A percentile compares a stretch with the other conserved stretches of the same genome.
phyloP scores from a whole-genome alignment of 305 asterid species.

The Solanum chacoense region DNA sequence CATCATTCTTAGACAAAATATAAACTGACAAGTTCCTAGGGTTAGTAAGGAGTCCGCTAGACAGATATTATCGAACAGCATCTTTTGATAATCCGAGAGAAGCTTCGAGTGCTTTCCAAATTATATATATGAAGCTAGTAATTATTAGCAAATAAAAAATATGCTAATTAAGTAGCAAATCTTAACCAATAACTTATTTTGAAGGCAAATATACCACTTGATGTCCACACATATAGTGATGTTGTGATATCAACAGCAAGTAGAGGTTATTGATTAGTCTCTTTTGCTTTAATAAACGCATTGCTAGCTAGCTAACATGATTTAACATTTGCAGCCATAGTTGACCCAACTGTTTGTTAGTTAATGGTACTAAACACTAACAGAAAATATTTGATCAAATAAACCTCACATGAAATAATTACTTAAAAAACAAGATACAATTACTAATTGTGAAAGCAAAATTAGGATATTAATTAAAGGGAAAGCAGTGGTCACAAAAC shows the following conservation, averaged over 20 bases:
- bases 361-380: not conserved
- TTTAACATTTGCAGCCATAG: not conserved
- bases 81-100: not conserved
- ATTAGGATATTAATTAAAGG: not conserved
- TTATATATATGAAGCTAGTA: not conserved
- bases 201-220: not conserved
- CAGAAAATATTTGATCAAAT: not conserved
- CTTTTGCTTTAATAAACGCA: not conserved
- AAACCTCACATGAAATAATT: not conserved
- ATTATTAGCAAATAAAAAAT: not conserved
- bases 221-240: not conserved
- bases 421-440: not conserved
- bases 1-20: not conserved
- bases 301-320: not conserved
- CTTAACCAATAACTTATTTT: not conserved
- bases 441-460: not conserved
- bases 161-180: not conserved
- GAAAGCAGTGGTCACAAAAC: constrained; percentile 11
- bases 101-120: not conserved
- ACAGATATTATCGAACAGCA: not conserved
- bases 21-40: not conserved
- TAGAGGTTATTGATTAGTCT: not conserved
- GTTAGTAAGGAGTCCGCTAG: not conserved
- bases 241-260: not conserved
- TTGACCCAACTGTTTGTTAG: not conserved